phyloP scores from a whole-genome alignment of 306 rosid species.

The Datisca glomerata region DNA sequence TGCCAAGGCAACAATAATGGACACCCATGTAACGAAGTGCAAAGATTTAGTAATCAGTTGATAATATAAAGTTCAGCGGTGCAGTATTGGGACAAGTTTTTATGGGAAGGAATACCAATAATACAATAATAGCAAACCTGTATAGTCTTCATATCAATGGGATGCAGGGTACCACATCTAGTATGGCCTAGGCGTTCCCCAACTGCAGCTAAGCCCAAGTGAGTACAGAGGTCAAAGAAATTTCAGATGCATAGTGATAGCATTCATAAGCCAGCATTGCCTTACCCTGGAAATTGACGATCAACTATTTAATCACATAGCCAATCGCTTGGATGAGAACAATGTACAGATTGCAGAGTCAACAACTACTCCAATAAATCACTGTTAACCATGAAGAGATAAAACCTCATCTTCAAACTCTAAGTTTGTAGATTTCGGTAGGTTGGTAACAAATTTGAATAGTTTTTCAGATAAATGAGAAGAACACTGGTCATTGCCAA shows the following conservation, averaged over 20 bases:
- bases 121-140: constrained; percentile 18
- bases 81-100: not conserved
- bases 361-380: not conserved
- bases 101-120: not conserved
- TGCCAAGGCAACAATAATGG: not conserved
- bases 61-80: not conserved
- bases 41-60: too few relatives aligned
- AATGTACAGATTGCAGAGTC: not conserved
- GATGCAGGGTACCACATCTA: constrained; percentile 27
- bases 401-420: not conserved
- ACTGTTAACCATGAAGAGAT: not conserved
- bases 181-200: constrained; percentile 6
- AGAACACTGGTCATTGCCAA: too few relatives aligned
- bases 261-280: not conserved
- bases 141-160: constrained; percentile 44
- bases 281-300: constrained; percentile 16
- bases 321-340: not conserved
- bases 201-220: constrained; percentile 1
- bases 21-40: not conserved
- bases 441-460: not conserved
- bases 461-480: not conserved
- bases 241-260: constrained; percentile 1
- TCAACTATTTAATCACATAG: constrained; percentile 3
- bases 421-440: not conserved
- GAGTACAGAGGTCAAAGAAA: constrained; percentile 1